Percentiles rank a stretch among this genome's conserved stretches.
Evolutionary conservation across 2,329 filamentous ascomycete species (phyloP).

Genomic region (Penicillium sp.): DNA sequence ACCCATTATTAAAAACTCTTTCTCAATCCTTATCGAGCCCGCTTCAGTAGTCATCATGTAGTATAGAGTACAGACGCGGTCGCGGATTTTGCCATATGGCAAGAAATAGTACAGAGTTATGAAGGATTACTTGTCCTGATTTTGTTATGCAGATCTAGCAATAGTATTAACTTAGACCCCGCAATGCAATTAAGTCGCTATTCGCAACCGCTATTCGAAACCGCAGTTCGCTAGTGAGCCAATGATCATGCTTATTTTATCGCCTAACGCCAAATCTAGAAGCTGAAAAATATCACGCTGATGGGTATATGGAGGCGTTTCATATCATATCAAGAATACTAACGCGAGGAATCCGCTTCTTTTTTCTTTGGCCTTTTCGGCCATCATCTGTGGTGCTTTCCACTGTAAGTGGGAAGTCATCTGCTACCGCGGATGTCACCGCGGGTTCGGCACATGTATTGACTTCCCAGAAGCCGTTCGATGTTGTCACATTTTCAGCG

Average conservation of each 20-base stretch:
- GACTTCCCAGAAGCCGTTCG: constrained; percentile 31
- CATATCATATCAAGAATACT: constrained; percentile 39
- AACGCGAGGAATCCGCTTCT: constrained; percentile 38
- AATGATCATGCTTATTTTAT: not conserved
- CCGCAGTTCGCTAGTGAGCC: not conserved
- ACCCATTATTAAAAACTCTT: too few species aligned
- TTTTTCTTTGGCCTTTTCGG: constrained; percentile 20
- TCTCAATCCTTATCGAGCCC: too few species aligned
- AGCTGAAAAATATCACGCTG: not conserved
- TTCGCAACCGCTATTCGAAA: not conserved
- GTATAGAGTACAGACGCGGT: too few species aligned
- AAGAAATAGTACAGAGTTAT: too few species aligned
- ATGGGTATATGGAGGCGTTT: constrained; percentile 2
- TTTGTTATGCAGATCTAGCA: too few species aligned
- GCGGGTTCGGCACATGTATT: constrained; percentile 16
- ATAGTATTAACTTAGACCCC: not conserved
- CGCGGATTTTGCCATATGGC: too few species aligned
- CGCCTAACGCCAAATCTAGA: not conserved
- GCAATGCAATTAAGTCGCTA: not conserved
- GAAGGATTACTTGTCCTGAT: too few species aligned
- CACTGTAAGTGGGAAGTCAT: not conserved
- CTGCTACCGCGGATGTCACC: constrained; percentile 9
- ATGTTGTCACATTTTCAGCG: constrained; percentile 24
- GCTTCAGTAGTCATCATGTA: too few species aligned
- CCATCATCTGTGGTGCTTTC: too few species aligned